Evolutionary conservation across 768 basidiomycete genomes (phyloP), one percentile per base, ranked within the genome.

Genomic region (Phlegmacium glaucopus): DNA sequence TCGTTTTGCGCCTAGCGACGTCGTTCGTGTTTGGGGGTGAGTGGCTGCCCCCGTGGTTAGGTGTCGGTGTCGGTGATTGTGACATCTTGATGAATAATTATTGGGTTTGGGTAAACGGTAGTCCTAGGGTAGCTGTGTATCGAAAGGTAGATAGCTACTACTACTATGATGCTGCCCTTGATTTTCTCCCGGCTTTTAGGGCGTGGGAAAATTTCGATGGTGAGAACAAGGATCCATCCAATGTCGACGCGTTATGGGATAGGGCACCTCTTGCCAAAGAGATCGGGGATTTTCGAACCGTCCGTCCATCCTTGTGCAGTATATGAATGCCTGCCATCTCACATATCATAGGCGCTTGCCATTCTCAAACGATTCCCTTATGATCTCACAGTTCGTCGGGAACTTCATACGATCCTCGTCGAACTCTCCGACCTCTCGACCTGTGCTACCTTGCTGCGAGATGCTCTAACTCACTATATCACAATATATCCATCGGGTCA

Each of bases 241-340:
- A 97, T 53, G 79, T 90, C 12, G 83, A 88, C 49, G 87, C 90
- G 4, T 75, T 92, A 12, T 96, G 91, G 90, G 94, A 97, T 55
- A 80, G 92, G 1, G 92, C 93, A 0, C 73, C 79, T 4, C 75
- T 95, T 11, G 85, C 91, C 1, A 85, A 85, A 55, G 83, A 89
- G 53, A 78, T 84, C 26, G 83, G 83, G 3, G 83, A 91, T 30
- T 68, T 82, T 30, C 72, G 76, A 52, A 85, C 80, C 13, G 91
- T 90, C 44, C 46, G 78, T 52, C 27, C 27, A 2, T 27, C 1
- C 12, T 49, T 13, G 38, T 28, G 35, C 7, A 15, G 17, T 28
- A 18, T 22, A 6, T 50, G 3, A 37, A 29, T 26, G 17, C 26
- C 28, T 26, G 16, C 7, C 35, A 5, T 47, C 22, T 30, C 17